These are phyloP conservation scores for Sesbania bispinosa DNA, from an alignment of 306 rosid genomes.

Conservation along the genomic window DNA sequence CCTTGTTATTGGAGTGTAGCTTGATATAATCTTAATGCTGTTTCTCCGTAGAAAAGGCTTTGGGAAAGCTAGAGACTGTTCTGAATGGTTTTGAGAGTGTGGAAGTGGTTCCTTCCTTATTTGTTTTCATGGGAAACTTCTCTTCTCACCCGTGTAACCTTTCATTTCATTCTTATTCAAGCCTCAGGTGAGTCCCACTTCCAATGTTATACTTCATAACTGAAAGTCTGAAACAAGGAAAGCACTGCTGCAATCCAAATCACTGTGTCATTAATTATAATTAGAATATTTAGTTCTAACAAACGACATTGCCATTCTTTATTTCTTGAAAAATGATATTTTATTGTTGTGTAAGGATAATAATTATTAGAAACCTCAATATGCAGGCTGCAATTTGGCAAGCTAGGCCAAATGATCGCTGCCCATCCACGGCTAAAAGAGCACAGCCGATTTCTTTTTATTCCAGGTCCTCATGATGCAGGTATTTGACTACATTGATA, in stretches of 20 bases:
- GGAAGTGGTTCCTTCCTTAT: slow-evolving; percentile 80
- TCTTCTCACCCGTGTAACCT: slow-evolving; percentile 84
- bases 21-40: slow-evolving; percentile 31
- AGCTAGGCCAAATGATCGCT: slow-evolving; percentile 75
- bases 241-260: neutral
- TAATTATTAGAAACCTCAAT: slow-evolving; percentile 16
- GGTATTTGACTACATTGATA: slow-evolving; percentile 45
- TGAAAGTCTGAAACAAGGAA: slow-evolving; percentile 15
- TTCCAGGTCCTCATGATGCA: slow-evolving; percentile 95
- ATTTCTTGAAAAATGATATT: neutral
- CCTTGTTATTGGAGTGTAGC: slow-evolving; percentile 9
- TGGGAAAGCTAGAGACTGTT: slow-evolving; percentile 70
- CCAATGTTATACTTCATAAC: slow-evolving; percentile 1
- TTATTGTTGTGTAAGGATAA: neutral
- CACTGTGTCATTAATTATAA: neutral
- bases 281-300: neutral
- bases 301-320: neutral
- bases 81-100: slow-evolving; percentile 74
- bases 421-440: slow-evolving; percentile 65
- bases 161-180: slow-evolving; percentile 65
- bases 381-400: slow-evolving; percentile 77
- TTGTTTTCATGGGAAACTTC: slow-evolving; percentile 97
- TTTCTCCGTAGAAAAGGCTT: slow-evolving; percentile 65
- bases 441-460: slow-evolving; percentile 75
- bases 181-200: slow-evolving; percentile 59